Evolutionary conservation across 2,329 filamentous ascomycete genomes (phyloP).

Genomic region (Monilinia polystroma): DNA sequence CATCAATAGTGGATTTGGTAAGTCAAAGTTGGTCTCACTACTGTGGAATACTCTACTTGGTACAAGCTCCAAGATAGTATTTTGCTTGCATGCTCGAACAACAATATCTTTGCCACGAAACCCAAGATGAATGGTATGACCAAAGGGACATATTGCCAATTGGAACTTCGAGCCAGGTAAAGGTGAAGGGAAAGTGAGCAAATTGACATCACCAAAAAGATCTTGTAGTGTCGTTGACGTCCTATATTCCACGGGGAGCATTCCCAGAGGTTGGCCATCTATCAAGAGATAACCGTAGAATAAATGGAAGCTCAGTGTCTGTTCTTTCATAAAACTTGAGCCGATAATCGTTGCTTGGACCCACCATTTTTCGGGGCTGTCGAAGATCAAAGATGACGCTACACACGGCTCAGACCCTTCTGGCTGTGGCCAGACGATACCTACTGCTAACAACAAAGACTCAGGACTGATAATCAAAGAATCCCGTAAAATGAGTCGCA

Average conservation of each 20-base stretch:
- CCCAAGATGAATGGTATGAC: not conserved
- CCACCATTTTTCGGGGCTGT: not conserved
- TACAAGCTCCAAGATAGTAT: not conserved
- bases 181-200: not conserved
- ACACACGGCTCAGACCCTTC: not conserved
- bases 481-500: not conserved
- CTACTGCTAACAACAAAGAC: not conserved
- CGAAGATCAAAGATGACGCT: too few species aligned
- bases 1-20: slow-evolving; percentile 39
- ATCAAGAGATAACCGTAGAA: not conserved
- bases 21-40: not conserved
- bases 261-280: not conserved
- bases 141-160: not conserved
- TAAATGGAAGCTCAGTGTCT: not conserved
- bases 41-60: too few species aligned
- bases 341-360: not conserved
- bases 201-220: not conserved
- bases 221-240: not conserved
- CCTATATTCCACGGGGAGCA: not conserved
- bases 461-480: not conserved
- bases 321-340: not conserved
- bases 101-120: not conserved
- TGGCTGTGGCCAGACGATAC: not conserved
- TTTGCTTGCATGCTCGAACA: not conserved
- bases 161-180: not conserved